Conservation (phyloP, 2,329 filamentous ascomycete species). For the Alternaria atra region DNA sequence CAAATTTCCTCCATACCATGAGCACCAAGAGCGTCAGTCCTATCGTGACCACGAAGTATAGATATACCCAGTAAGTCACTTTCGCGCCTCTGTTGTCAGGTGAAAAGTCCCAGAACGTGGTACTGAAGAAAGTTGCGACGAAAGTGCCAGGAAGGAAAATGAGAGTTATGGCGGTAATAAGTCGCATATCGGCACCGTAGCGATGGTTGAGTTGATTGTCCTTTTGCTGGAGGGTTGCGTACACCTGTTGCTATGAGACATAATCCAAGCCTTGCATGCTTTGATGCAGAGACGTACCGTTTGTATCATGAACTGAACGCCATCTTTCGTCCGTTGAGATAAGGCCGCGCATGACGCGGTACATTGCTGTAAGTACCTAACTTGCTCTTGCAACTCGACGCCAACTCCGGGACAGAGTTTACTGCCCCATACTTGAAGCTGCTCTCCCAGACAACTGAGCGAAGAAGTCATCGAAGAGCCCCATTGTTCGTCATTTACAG, state of each 20-base stretch:
- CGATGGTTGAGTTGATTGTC: neutral
- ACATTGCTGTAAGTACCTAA: neutral
- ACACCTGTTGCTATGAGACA: neutral
- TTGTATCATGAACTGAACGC: neutral
- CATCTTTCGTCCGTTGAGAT: neutral
- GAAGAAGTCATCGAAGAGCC: too few relatives aligned
- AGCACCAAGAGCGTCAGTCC: neutral
- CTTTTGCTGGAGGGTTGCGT: neutral
- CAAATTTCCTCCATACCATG: neutral
- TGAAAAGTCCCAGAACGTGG: neutral
- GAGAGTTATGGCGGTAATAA: neutral
- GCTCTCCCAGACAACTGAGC: too few relatives aligned
- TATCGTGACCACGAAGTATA: neutral
- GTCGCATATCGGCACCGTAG: neutral
- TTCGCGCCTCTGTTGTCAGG: neutral
- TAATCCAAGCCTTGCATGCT: neutral
- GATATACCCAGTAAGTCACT: neutral
- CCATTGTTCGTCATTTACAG: too few relatives aligned
- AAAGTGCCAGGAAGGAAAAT: neutral
- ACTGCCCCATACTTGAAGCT: too few relatives aligned
- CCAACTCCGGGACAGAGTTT: too few relatives aligned
- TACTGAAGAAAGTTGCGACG: neutral
- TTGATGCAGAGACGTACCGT: neutral
- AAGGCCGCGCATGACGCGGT: too few relatives aligned
- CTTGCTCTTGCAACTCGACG: neutral